Percentiles rank a stretch among this genome's conserved stretches.
Conservation (phyloP, 2,329 filamentous ascomycete genomes). For the Cladophialophora immunda region DNA sequence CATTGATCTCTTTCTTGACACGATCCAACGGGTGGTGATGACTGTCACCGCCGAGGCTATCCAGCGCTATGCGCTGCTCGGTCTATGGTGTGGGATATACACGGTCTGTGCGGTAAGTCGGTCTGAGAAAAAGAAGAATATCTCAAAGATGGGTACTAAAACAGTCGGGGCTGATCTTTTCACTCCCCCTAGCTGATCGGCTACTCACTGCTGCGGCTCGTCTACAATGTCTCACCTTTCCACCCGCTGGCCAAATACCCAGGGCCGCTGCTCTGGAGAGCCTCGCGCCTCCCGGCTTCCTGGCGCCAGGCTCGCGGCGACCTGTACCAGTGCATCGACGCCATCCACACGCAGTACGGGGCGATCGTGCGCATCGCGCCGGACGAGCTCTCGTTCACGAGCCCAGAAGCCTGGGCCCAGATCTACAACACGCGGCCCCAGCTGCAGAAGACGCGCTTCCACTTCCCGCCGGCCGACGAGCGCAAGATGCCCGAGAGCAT, state of each 20-base stretch:
- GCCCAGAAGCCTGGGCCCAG: constrained; percentile 43
- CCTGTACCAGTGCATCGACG: constrained; percentile 28
- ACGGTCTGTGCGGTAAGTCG: neutral
- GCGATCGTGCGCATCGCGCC: constrained; percentile 46
- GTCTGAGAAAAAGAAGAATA: neutral
- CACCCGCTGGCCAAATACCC: constrained; percentile 28
- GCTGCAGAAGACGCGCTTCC: constrained; percentile 26
- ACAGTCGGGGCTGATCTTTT: neutral
- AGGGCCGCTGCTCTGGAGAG: constrained; percentile 28
- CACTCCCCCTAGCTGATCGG: neutral
- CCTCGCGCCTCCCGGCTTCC: constrained; percentile 27
- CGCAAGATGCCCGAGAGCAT: constrained; percentile 27
- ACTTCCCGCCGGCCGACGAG: constrained; percentile 20
- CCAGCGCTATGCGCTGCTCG: constrained; percentile 8
- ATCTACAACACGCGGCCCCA: constrained; percentile 44
- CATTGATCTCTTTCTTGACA: neutral
- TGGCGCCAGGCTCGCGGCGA: constrained; percentile 28
- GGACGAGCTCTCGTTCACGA: constrained; percentile 44
- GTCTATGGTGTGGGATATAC: constrained; percentile 3
- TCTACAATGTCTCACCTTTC: constrained; percentile 30
- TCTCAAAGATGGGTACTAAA: neutral
- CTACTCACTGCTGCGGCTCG: constrained; percentile 3
- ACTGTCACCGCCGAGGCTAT: neutral
- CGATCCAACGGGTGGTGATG: neutral
- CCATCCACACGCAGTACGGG: constrained; percentile 44